Evolutionary conservation across 192 early-diverging fungal genomes (phyloP).

Genomic region (Podila epicladia): DNA sequence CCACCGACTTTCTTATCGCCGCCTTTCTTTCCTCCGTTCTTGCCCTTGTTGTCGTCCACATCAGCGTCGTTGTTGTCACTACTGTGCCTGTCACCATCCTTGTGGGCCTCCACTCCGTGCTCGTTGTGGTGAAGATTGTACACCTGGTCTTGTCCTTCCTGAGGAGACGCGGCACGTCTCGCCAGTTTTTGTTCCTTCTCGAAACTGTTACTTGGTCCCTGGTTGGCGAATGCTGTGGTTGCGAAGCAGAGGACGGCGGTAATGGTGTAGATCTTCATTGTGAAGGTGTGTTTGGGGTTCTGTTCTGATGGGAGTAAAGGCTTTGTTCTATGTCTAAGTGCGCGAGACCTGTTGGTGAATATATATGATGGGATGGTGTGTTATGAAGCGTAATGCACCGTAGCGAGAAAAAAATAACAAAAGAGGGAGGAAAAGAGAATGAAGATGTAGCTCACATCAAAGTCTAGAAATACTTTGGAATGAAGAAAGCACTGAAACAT

Average conservation of each 20-base stretch:
- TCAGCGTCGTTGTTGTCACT: not conserved
- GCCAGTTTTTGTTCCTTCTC: not conserved
- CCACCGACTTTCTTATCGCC: not conserved
- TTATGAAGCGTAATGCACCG: not conserved
- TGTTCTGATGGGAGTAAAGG: not conserved
- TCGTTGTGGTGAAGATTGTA: not conserved
- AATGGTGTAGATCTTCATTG: slow-evolving; percentile 17
- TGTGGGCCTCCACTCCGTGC: slow-evolving; percentile 5
- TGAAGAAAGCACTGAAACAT: not conserved
- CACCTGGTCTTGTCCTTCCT: not conserved
- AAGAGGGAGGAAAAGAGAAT: not conserved
- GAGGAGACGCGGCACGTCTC: not conserved
- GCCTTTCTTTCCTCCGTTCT: too few relatives aligned
- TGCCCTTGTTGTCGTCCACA: not conserved
- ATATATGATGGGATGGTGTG: not conserved
- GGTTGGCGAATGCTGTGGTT: not conserved
- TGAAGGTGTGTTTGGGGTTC: not conserved
- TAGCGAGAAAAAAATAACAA: not conserved
- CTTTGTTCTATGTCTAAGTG: not conserved
- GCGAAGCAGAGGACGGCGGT: slow-evolving; percentile 13
- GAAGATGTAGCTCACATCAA: too few relatives aligned
- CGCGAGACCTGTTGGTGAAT: not conserved
- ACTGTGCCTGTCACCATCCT: not conserved
- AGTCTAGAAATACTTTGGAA: not conserved
- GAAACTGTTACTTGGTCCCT: not conserved